Percentiles rank a stretch among this genome's conserved stretches.
phyloP scores from a whole-genome alignment of 495 filamentous ascomycete species.

The Pseudomonodictys pantanalensis region DNA sequence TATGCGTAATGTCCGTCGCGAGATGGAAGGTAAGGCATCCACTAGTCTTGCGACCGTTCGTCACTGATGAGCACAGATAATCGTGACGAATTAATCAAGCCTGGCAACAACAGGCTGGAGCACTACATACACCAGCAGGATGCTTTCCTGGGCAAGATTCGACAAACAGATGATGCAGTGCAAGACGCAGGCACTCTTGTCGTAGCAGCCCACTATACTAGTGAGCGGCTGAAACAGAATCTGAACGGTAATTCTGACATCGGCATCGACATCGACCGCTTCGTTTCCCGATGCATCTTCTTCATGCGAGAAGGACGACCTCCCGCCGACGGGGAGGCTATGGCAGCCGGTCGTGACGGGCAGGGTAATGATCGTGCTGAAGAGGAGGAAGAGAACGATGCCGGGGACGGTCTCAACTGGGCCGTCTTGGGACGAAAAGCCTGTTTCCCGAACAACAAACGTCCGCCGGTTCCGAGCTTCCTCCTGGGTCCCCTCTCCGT shows the following conservation, averaged over 20 bases:
- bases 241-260: slow-evolving; percentile 64
- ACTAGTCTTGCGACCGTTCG: neutral
- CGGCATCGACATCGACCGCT: slow-evolving; percentile 87
- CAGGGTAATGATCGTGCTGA: slow-evolving; percentile 38
- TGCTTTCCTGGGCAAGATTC: slow-evolving; percentile 63
- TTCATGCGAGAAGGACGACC: slow-evolving; percentile 70
- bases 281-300: slow-evolving; percentile 83
- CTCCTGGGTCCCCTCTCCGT: slow-evolving; percentile 86
- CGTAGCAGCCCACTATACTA: slow-evolving; percentile 68
- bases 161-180: slow-evolving; percentile 88
- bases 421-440: slow-evolving; percentile 73
- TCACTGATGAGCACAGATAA: slow-evolving; percentile 20
- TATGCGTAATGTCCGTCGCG: slow-evolving; percentile 63
- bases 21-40: slow-evolving; percentile 57
- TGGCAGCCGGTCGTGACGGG: too few species aligned
- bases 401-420: slow-evolving; percentile 80
- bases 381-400: slow-evolving; percentile 55
- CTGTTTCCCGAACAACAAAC: slow-evolving; percentile 65
- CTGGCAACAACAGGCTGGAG: slow-evolving; percentile 43
- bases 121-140: slow-evolving; percentile 65
- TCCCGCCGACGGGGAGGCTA: slow-evolving; percentile 8
- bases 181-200: slow-evolving; percentile 85
- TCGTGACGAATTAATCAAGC: slow-evolving; percentile 36
- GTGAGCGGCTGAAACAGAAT: slow-evolving; percentile 67
- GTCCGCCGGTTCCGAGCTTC: slow-evolving; percentile 78